Conservation (phyloP, 768 basidiomycete species). For the Lactifluus subvellereus region DNA sequence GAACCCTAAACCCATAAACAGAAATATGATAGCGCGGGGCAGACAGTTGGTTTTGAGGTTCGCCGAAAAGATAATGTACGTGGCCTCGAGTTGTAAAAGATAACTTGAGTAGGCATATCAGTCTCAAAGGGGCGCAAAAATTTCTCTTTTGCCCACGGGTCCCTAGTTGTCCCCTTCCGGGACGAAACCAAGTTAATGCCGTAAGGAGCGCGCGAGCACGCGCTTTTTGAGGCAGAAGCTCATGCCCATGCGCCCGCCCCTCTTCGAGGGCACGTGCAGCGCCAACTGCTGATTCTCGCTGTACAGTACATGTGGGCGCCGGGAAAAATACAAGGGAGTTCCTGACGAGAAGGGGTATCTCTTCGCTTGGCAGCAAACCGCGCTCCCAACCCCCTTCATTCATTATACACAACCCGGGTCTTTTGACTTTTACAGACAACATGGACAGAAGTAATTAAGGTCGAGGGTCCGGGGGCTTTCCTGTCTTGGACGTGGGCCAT, state of each 20-base stretch:
- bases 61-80: not conserved
- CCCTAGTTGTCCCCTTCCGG: not conserved
- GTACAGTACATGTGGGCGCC: not conserved
- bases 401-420: not conserved
- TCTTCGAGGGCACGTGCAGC: slow-evolving; percentile 2
- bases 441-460: not conserved
- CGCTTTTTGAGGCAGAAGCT: not conserved
- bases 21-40: not conserved
- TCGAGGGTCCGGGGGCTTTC: not conserved
- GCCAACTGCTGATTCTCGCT: not conserved
- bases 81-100: not conserved
- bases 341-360: not conserved
- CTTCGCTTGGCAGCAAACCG: not conserved
- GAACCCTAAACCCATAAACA: not conserved
- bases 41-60: not conserved
- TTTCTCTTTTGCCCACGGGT: not conserved
- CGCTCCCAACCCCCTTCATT: not conserved
- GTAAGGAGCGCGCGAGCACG: not conserved
- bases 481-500: not conserved
- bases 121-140: not conserved
- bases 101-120: not conserved
- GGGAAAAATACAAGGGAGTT: slow-evolving; percentile 13
- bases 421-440: not conserved
- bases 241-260: not conserved
- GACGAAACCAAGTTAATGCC: not conserved